Percentiles rank a stretch among this genome's conserved stretches.
phyloP scores from a whole-genome alignment of 768 basidiomycete species.

The Panellus pusillus region DNA sequence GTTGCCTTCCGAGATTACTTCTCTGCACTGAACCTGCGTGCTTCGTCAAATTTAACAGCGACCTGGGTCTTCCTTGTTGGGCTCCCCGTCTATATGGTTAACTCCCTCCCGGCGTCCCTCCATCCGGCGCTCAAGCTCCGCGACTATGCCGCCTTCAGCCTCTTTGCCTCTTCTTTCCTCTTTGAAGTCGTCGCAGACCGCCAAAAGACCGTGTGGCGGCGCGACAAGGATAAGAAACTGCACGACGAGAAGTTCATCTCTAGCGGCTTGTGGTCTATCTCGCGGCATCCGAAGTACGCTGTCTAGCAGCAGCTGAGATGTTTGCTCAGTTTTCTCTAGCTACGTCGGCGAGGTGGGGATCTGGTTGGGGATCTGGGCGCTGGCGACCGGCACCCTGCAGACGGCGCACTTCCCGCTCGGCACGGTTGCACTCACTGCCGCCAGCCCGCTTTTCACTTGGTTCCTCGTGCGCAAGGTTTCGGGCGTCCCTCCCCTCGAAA shows the following conservation, averaged over 20 bases:
- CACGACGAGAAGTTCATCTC: conserved; percentile 74
- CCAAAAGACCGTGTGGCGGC: conserved; percentile 67
- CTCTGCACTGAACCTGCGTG: no score
- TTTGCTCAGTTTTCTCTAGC: conserved; percentile 32
- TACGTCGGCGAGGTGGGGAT: conserved; percentile 73
- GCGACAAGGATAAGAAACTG: conserved; percentile 55
- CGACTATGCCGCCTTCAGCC: conserved; percentile 53
- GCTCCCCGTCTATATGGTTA: conserved; percentile 67
- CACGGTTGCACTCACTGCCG: conserved; percentile 44
- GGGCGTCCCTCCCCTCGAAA: conserved; percentile 72
- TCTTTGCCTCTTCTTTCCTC: conserved; percentile 58
- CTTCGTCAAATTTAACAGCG: conserved; percentile 26
- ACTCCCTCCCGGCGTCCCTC: conserved; percentile 47
- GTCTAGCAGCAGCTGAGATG: background rate
- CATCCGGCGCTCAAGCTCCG: conserved; percentile 53
- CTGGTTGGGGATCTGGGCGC: conserved; percentile 65
- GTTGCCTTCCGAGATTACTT: background rate
- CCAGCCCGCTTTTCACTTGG: conserved; percentile 67
- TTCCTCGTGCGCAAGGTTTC: conserved; percentile 59
- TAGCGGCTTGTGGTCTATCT: conserved; percentile 64
- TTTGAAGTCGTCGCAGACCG: conserved; percentile 64
- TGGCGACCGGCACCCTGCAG: conserved; percentile 52
- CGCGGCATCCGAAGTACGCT: conserved; percentile 72
- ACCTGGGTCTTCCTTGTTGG: conserved; percentile 71
- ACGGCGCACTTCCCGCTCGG: conserved; percentile 44